A percentile compares a stretch with the other conserved stretches of the same genome.
These are phyloP conservation scores for Peniophora sp. DNA, from an alignment of 1,284 basidiomycete species.

Conservation along the genomic window DNA sequence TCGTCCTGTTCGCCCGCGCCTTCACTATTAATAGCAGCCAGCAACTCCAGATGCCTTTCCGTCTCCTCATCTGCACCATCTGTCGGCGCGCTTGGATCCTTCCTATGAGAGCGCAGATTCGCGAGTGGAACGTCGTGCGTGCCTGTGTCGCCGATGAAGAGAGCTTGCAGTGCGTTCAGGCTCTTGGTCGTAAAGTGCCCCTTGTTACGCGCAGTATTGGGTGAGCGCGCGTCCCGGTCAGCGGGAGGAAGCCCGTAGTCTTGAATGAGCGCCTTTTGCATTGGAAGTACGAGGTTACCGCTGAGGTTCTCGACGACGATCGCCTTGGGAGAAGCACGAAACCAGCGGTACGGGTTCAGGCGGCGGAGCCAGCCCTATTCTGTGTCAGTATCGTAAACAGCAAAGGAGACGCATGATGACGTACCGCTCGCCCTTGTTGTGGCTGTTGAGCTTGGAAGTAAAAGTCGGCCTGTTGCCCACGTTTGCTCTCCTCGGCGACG, in stretches of 20 bases:
- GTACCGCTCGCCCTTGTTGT: conserved; percentile 39
- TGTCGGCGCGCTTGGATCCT: conserved; percentile 27
- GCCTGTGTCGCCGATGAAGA: conserved; percentile 58
- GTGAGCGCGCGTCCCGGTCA: conserved; percentile 19
- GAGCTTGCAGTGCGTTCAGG: conserved; percentile 49
- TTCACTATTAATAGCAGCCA: conserved; percentile 54
- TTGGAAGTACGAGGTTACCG: conserved; percentile 64
- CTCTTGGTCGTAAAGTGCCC: conserved; percentile 49
- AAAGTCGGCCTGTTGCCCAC: conserved; percentile 70
- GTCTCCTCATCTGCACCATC: conserved; percentile 53
- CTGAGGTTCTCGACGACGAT: conserved; percentile 67
- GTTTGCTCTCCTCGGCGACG: conserved; percentile 88
- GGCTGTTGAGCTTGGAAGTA: conserved; percentile 55
- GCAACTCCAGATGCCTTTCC: conserved; percentile 67
- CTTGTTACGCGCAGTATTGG: conserved; percentile 18
- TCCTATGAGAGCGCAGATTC: conserved; percentile 38
- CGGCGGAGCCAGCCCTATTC: conserved; percentile 73
- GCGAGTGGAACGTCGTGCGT: conserved; percentile 56
- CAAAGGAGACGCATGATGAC: too few species aligned
- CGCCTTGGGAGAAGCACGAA: conserved; percentile 68
- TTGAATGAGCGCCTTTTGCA: conserved; percentile 69
- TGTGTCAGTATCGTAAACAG: too few species aligned
- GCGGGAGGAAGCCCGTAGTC: conserved; percentile 40
- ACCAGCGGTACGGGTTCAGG: conserved; percentile 85
- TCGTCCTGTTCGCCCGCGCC: conserved; percentile 37